Conservation (phyloP, 352 stramenopile species). For the Phytophthora cryptogea region DNA sequence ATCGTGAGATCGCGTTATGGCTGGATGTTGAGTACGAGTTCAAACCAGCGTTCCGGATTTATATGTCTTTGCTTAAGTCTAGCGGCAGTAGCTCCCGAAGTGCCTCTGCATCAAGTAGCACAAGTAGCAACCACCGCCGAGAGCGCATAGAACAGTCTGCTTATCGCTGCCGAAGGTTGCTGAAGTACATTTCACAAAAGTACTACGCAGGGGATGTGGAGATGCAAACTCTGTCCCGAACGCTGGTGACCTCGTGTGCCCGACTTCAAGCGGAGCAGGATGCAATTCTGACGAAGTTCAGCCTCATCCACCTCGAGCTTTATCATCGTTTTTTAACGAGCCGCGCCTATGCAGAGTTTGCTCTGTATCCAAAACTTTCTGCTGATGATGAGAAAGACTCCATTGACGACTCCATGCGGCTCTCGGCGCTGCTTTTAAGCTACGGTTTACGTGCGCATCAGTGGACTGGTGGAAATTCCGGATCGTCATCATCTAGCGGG, state of each 20-base stretch:
- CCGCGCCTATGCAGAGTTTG: constrained; percentile 83
- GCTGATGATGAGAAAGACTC: constrained; percentile 56
- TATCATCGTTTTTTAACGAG: constrained; percentile 88
- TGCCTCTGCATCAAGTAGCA: constrained; percentile 14
- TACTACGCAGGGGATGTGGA: constrained; percentile 82
- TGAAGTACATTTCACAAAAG: constrained; percentile 87
- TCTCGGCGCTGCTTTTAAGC: constrained; percentile 73
- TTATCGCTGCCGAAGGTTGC: constrained; percentile 65
- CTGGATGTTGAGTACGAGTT: constrained; percentile 90
- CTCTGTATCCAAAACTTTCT: constrained; percentile 68
- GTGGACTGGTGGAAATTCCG: constrained; percentile 42
- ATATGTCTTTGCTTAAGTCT: constrained; percentile 67
- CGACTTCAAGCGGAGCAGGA: constrained; percentile 82
- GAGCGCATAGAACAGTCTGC: constrained; percentile 67
- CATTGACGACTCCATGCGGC: constrained; percentile 73
- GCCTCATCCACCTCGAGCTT: constrained; percentile 82
- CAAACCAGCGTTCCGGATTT: constrained; percentile 79
- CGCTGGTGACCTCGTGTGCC: constrained; percentile 65
- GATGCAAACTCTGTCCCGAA: constrained; percentile 72
- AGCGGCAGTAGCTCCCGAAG: constrained; percentile 31
- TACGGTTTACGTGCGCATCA: constrained; percentile 86
- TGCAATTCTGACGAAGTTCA: constrained; percentile 83
- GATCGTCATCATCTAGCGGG: constrained; percentile 25
- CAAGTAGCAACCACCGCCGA: constrained; percentile 39
- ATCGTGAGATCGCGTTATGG: constrained; percentile 85